A percentile compares a stretch with the other conserved stretches of the same genome.
phyloP scores from a whole-genome alignment of 1,284 basidiomycete genomes.

The Apiotrichum mycotoxinovorans region DNA sequence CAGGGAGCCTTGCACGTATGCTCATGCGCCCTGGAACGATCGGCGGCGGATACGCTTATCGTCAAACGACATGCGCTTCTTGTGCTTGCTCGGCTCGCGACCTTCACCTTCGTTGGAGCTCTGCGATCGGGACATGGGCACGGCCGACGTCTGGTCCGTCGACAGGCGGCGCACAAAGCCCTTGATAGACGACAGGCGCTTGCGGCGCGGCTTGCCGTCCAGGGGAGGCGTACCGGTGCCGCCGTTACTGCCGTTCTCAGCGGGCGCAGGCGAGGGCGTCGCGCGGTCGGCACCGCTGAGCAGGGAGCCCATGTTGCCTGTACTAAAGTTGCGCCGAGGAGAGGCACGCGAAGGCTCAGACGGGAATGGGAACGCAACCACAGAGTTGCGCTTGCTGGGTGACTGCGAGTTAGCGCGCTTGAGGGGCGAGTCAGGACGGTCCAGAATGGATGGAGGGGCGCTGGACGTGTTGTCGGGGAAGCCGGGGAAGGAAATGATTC shows the following conservation, averaged over 20 bases:
- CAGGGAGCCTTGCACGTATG: no score
- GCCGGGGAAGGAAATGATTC: neutral
- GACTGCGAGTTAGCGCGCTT: neutral
- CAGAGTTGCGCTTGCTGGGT: neutral
- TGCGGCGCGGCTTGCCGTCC: conserved; percentile 22
- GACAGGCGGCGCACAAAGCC: conserved; percentile 42
- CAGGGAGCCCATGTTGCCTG: neutral
- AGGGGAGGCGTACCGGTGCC: neutral
- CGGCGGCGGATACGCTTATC: neutral
- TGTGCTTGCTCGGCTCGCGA: neutral
- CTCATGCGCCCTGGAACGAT: neutral
- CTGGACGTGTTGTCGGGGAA: neutral
- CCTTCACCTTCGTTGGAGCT: neutral
- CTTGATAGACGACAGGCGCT: conserved; percentile 41
- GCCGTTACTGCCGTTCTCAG: neutral
- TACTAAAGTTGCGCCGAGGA: neutral
- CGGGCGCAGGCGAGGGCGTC: neutral
- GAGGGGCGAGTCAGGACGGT: neutral
- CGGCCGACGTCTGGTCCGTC: neutral
- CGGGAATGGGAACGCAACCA: neutral
- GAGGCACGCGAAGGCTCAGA: neutral
- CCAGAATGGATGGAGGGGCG: neutral
- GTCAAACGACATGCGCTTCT: conserved; percentile 6
- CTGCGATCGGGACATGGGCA: neutral
- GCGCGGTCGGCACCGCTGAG: neutral